Evolutionary conservation across 805 yeast genomes (phyloP), one percentile per base, ranked within the genome.

Genomic region (Lipomyces oligophaga): DNA sequence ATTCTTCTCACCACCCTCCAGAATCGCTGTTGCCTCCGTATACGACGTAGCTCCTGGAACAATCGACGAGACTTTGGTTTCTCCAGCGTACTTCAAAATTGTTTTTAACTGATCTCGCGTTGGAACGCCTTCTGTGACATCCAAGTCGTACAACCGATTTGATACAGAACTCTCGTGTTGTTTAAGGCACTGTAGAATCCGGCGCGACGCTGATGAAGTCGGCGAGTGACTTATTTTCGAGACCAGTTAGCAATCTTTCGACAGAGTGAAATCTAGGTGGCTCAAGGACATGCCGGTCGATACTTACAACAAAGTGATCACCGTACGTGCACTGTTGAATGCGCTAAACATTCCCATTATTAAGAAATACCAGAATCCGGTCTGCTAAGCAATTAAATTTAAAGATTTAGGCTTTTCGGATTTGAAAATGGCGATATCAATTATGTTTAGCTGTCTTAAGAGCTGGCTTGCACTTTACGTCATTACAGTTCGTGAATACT

Each of bases 91-190:
- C 16, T 46, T 40, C 19, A 48, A 38, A 13, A 57, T 45, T 6
- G 60, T 54, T 35, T 47, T 40, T 31, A 57, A 49, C 45, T 57
- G 60, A 25, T 56, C 60, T 16, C 30, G 37, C 6, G 60, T 58
- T 36, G 67, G 59, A 2, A 64, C 54, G 38, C 60, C 63, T 41
- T 65, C 66, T 16, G 65, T 50, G 25, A 57, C 59, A 19, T 65
- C 68, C 5, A 67, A 62, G 47, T 66, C 69, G 40, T 62, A 52
- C 8, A 56, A 31, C n/a, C 54, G 47, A 13, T 61, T 45, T 2
- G 58, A 47, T 60, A 60, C 19, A 1, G 32, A 24, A 8, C 34
- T 42, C 3, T 20, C 28, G 18, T 32, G 35, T 21, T 24, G 31
- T 30, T 37, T 44, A 25, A 52, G 36, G 27, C 31, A 25, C 21